These are phyloP conservation scores for Eutypella sp. DNA, from an alignment of 2,329 filamentous ascomycete genomes.

Conservation along the genomic window DNA sequence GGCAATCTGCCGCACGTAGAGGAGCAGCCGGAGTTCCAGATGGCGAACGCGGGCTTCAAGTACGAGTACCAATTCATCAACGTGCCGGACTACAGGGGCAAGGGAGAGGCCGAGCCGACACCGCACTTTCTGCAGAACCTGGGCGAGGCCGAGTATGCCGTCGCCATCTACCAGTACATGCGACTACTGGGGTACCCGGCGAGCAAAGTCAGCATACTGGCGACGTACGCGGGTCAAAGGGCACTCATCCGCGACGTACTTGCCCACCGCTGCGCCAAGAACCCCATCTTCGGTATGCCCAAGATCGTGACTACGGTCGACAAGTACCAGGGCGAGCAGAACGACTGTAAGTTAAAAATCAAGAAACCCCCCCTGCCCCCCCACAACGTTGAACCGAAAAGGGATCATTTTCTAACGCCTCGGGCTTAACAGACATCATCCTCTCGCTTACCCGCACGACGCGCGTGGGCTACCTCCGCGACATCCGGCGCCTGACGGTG, in stretches of 20 bases:
- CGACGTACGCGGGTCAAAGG: slow-evolving; percentile 88
- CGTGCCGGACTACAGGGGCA: slow-evolving; percentile 86
- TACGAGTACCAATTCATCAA: slow-evolving; percentile 97
- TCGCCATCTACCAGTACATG: slow-evolving; percentile 97
- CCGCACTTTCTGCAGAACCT: slow-evolving; percentile 96
- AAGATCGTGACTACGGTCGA: slow-evolving; percentile 91
- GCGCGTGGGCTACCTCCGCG: slow-evolving; percentile 85
- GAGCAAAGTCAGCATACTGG: slow-evolving; percentile 76
- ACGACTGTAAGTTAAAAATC: slow-evolving; percentile 80
- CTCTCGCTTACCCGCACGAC: slow-evolving; percentile 87
- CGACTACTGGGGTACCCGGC: slow-evolving; percentile 88
- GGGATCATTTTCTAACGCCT: neutral
- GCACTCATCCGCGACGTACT: slow-evolving; percentile 87
- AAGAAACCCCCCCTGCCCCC: no score
- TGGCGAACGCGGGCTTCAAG: slow-evolving; percentile 85
- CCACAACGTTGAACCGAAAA: neutral
- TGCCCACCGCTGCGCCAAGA: slow-evolving; percentile 74
- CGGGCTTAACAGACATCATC: slow-evolving; percentile 66
- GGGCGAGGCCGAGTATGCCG: slow-evolving; percentile 94
- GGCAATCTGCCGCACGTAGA: slow-evolving; percentile 74
- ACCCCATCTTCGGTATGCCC: slow-evolving; percentile 81
- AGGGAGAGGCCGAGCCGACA: slow-evolving; percentile 81
- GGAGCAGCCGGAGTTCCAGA: slow-evolving; percentile 63
- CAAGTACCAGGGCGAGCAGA: slow-evolving; percentile 98
- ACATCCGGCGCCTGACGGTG: slow-evolving; percentile 89